phyloP scores from a whole-genome alignment of 805 yeast species.

The Ogataea henricii region DNA sequence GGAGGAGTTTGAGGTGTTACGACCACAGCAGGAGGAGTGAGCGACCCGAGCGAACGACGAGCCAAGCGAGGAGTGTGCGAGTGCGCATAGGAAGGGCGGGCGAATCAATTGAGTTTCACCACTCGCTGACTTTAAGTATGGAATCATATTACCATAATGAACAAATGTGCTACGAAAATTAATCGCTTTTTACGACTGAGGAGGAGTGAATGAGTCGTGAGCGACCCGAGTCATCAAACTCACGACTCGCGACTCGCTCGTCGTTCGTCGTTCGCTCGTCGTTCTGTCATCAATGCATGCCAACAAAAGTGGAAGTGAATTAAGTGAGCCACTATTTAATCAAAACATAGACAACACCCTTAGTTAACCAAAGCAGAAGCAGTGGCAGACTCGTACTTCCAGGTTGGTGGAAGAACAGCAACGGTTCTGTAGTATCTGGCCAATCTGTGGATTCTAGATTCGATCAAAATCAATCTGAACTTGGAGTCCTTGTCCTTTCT shows the following conservation, averaged over 20 bases:
- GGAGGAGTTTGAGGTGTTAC: constrained; percentile 38
- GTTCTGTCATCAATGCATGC: too few species aligned
- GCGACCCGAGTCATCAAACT: too few species aligned
- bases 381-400: constrained; percentile 99
- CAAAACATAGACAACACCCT: constrained; percentile 33
- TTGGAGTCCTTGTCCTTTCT: constrained; percentile 99
- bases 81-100: too few species aligned
- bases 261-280: too few species aligned
- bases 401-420: constrained; percentile 98
- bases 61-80: too few species aligned
- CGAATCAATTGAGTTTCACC: too few species aligned
- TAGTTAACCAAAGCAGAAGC: constrained; percentile 99
- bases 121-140: too few species aligned
- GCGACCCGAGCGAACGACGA: too few species aligned
- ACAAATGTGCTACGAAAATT: too few species aligned
- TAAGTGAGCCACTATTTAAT: constrained; percentile 13
- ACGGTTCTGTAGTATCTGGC: constrained; percentile 99
- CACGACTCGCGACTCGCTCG: too few species aligned
- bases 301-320: constrained; percentile 2
- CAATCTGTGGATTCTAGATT: constrained; percentile 99
- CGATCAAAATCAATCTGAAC: constrained; percentile 99
- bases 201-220: too few species aligned
- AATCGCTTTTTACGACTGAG: too few species aligned
- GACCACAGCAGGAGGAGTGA: constrained; percentile 20
- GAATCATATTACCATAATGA: neutral